Base-by-base conservation (phyloP, 768 basidiomycete genomes). In the Fistulinella prunicolor region DNA sequence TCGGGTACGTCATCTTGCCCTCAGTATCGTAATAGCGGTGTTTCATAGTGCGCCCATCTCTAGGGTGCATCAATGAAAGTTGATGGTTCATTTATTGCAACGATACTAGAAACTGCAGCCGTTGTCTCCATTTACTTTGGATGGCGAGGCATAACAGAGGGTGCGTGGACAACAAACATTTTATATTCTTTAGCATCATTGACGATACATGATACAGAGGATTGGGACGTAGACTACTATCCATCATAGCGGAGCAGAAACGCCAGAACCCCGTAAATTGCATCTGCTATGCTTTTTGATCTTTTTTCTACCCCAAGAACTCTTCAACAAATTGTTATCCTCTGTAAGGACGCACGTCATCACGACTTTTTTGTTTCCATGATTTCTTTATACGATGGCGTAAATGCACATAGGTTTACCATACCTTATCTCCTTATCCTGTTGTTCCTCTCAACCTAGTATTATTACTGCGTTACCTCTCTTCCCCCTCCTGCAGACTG, bases 141-240 rank as follows among this genome's bases (percentile, higher is more conserved):
- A n/a, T 95, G 94, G 94, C 74, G 75, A 66, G 84, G 84, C 63
- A 90, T 94, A 48, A 94, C 92, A 16, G 92, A 94, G 81, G 89
- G 89, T 84, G 49, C 42, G 79, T 71, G 4, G 9, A 44, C 17
- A 1, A 35, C 21, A 20, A 3, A n/a, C 38, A 20, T 36, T 6
- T 26, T 19, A 2, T 44, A 22, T 3, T 20, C 12, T 16, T 20
- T n/a, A n/a, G 6, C 44, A 20, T 45, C 23, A 8, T 36, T 57
- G 41, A 60, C 46, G 13, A 36, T 14, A 6, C 3, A n/a, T 24
- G 17, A 30, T 20, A 6, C 60, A 75, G 73, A 70, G 65, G 74
- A 75, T 28, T 80, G 79, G 79, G 76, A 75, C 52, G 73, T 76
- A 32, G 73, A 78, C 29, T 78, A 75, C 56, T 80, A 71, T 53